Conservation (phyloP, 257 asterid species). For the Solanum piurae region DNA sequence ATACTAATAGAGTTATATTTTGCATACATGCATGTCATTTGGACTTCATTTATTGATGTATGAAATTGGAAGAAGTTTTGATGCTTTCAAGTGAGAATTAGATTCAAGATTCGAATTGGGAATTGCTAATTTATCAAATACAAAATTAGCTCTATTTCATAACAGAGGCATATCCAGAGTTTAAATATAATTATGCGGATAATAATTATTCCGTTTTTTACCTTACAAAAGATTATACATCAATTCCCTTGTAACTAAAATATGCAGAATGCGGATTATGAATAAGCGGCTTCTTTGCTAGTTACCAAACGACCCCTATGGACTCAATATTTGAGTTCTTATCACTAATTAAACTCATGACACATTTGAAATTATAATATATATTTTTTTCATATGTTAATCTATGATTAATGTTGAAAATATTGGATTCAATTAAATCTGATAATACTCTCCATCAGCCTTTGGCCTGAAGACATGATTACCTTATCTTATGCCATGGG, state of each 20-base stretch:
- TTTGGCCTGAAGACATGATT: not conserved
- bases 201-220: no score
- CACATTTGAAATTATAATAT: not conserved
- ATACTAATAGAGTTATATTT: not conserved
- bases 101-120: not conserved
- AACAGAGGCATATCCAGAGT: not conserved
- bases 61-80: not conserved
- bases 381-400: not conserved
- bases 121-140: not conserved
- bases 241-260: not conserved
- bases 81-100: not conserved
- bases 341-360: not conserved
- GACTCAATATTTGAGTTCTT: not conserved
- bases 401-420: not conserved
- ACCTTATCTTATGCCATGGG: not conserved
- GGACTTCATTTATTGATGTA: not conserved
- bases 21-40: not conserved
- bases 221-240: no score
- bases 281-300: not conserved
- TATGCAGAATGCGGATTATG: not conserved
- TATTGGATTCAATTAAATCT: not conserved
- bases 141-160: not conserved
- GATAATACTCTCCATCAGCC: not conserved
- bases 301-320: not conserved
- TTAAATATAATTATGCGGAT: not conserved